Conservation (phyloP, 331 rosid species). For the Quercus tomentella region DNA sequence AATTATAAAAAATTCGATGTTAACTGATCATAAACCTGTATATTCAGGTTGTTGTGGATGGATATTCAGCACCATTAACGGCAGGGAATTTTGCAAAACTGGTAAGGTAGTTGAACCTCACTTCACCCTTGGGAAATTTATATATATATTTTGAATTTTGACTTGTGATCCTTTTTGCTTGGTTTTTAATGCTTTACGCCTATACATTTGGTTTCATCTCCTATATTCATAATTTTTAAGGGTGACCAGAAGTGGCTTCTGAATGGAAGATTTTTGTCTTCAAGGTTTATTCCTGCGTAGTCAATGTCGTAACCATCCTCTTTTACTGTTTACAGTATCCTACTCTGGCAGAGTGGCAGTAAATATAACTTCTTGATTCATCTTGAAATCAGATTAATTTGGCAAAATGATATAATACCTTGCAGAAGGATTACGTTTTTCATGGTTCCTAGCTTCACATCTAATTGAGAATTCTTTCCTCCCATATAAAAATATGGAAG, state of each 20-base stretch:
- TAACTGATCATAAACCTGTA: constrained; percentile 15
- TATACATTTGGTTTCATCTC: neutral
- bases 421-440: neutral
- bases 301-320: neutral
- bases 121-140: constrained; percentile 23
- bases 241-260: neutral
- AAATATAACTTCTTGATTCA: neutral
- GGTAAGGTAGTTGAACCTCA: constrained; percentile 87
- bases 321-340: neutral
- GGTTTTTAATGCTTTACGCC: neutral
- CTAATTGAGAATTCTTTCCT: neutral
- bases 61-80: constrained; percentile 91
- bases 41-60: constrained; percentile 76
- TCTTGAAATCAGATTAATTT: neutral
- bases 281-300: neutral
- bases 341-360: neutral
- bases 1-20: neutral
- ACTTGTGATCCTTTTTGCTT: neutral
- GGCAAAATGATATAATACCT: neutral
- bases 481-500: neutral
- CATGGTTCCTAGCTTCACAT: neutral
- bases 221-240: neutral
- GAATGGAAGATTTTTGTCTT: neutral
- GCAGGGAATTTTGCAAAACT: constrained; percentile 91
- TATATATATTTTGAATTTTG: neutral